Evolutionary conservation across 176 grass and related monocot genomes (phyloP).

Genomic region (Musa itinerans): DNA sequence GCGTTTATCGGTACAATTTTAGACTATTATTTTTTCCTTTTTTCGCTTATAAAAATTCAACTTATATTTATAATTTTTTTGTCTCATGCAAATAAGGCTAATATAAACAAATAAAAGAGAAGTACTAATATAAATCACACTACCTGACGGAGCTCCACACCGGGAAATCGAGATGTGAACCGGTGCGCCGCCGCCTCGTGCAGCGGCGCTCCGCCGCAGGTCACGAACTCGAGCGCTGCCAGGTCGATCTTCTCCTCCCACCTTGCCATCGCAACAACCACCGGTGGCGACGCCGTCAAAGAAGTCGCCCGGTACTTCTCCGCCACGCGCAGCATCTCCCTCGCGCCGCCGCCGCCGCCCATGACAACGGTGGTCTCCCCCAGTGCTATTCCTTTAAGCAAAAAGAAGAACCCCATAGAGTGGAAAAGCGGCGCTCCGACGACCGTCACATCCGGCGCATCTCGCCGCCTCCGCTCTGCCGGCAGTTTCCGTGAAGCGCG

Average conservation of each 20-base stretch:
- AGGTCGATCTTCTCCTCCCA: not conserved
- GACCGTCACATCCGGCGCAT: not conserved
- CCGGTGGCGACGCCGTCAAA: conserved; percentile 21
- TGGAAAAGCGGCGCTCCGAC: conserved; percentile 23
- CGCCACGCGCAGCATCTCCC: conserved; percentile 18
- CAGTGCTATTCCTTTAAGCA: conserved; percentile 9
- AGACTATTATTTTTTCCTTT: no score
- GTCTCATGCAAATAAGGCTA: no score
- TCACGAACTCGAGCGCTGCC: conserved; percentile 15
- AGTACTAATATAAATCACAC: not conserved
- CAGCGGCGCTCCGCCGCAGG: conserved; percentile 23
- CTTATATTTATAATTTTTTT: no score
- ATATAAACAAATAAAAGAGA: no score
- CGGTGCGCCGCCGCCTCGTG: conserved; percentile 1
- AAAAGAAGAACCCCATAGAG: conserved; percentile 24
- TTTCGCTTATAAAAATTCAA: no score
- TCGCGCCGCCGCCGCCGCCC: not conserved
- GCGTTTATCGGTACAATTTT: no score
- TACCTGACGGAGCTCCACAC: conserved; percentile 29
- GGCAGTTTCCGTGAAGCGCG: not conserved
- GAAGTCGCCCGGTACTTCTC: conserved; percentile 19
- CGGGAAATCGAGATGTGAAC: conserved; percentile 25
- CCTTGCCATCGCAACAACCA: conserved; percentile 29
- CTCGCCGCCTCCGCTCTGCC: not conserved
- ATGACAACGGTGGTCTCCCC: conserved; percentile 23